Conservation (phyloP, 805 yeast genomes). For the Saturnispora silvae region DNA sequence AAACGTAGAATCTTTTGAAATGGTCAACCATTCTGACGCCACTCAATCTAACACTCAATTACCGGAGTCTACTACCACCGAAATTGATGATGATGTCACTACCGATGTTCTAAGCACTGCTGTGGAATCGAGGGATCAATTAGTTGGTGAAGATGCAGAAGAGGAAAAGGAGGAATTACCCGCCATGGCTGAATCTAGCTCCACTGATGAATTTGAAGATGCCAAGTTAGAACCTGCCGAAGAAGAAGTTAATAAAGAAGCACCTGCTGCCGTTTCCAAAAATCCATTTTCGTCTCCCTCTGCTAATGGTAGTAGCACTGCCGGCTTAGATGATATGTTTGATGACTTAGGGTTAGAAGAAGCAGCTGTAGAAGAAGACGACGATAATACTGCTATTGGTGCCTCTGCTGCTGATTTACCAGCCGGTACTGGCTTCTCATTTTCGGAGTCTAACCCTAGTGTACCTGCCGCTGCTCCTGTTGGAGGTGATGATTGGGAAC, state of each 20-base stretch:
- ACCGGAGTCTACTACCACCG: conserved; percentile 1
- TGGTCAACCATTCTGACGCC: conserved; percentile 39
- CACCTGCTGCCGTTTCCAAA: conserved; percentile 1
- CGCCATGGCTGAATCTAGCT: conserved; percentile 11
- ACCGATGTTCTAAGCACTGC: conserved; percentile 5
- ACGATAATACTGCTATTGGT: background rate
- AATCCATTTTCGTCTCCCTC: conserved; percentile 14
- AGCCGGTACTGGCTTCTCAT: conserved; percentile 18
- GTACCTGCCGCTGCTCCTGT: conserved; percentile 22
- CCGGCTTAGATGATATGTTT: conserved; percentile 17
- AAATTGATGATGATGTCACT: conserved; percentile 4
- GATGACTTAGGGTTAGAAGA: conserved; percentile 29
- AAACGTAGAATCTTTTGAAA: conserved; percentile 40
- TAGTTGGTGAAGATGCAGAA: background rate
- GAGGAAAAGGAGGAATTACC: background rate
- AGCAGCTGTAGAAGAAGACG: conserved; percentile 19
- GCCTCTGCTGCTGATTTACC: background rate
- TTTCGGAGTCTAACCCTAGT: conserved; percentile 10
- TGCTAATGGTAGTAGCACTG: conserved; percentile 11
- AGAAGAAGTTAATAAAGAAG: conserved; percentile 7
- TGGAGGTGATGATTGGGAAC: conserved; percentile 78
- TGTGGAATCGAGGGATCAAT: conserved; percentile 3
- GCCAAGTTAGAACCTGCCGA: conserved; percentile 8
- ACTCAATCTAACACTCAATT: conserved; percentile 1
- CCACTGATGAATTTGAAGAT: conserved; percentile 10